Conservation (phyloP, 345 rosid genomes). For the Pistacia integerrima region DNA sequence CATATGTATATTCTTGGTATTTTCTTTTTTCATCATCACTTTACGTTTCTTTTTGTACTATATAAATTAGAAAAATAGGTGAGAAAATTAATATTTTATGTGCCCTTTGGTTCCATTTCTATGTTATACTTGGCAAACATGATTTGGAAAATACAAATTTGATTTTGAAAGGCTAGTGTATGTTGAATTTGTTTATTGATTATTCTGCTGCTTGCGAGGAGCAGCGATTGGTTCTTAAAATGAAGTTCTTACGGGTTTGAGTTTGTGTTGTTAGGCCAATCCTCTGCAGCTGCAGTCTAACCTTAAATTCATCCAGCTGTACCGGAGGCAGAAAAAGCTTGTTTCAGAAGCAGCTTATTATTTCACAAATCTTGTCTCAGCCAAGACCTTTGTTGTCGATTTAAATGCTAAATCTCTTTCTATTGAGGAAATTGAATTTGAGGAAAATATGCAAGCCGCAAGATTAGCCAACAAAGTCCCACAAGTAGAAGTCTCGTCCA, state of each 20-base stretch:
- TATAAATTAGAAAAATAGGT: no score
- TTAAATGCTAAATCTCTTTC: conserved; percentile 60
- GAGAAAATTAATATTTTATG: no score
- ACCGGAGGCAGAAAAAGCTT: conserved; percentile 50
- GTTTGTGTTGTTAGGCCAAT: conserved; percentile 52
- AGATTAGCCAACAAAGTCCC: conserved; percentile 33
- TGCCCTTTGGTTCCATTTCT: no score
- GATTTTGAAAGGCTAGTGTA: no score
- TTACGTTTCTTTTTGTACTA: no score
- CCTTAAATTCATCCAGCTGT: conserved; percentile 57
- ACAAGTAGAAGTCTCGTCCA: conserved; percentile 20
- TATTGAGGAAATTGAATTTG: conserved; percentile 55
- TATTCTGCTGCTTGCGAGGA: no score
- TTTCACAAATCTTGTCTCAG: conserved; percentile 54
- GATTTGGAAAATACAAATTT: no score
- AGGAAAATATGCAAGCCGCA: conserved; percentile 62
- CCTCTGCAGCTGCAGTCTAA: conserved; percentile 64
- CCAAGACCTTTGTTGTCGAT: conserved; percentile 52
- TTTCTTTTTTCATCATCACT: no score
- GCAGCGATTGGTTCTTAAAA: background rate
- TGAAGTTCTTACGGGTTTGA: conserved; percentile 18
- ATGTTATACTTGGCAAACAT: no score
- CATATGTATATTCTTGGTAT: no score
- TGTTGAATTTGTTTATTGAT: no score
- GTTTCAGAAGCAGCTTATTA: conserved; percentile 61